Evolutionary conservation across 352 stramenopile genomes (phyloP).

Genomic region (Phytophthora tentaculata): DNA sequence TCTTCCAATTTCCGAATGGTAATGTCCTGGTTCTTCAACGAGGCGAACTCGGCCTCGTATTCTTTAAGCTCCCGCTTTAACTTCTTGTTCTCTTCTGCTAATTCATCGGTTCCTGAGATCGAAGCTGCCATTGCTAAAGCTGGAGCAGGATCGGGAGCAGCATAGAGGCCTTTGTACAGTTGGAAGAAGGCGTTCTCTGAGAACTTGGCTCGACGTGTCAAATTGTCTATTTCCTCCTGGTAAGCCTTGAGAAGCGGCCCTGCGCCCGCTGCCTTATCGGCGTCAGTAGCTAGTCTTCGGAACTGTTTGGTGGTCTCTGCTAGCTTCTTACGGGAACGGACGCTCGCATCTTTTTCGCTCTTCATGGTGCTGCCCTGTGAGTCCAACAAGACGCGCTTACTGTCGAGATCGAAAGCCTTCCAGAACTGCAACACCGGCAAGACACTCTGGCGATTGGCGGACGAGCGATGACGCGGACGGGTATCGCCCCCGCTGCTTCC

Average conservation of each 20-base stretch:
- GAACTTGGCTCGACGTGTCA: conserved; percentile 92
- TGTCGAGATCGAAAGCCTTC: conserved; percentile 89
- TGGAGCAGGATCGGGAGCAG: conserved; percentile 82
- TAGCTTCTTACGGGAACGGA: conserved; percentile 84
- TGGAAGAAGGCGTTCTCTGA: conserved; percentile 91
- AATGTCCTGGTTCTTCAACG: conserved; percentile 97
- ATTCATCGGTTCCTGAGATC: conserved; percentile 40
- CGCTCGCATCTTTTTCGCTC: conserved; percentile 82
- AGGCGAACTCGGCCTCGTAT: conserved; percentile 94
- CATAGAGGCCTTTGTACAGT: conserved; percentile 89
- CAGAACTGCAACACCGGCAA: conserved; percentile 82
- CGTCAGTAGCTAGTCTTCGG: conserved; percentile 62
- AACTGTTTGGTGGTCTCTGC: conserved; percentile 88
- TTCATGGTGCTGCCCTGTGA: conserved; percentile 83
- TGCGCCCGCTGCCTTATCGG: conserved; percentile 69
- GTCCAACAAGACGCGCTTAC: conserved; percentile 81
- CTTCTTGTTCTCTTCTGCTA: conserved; percentile 92
- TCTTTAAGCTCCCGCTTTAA: conserved; percentile 91
- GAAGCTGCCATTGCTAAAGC: conserved; percentile 71
- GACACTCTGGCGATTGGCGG: conserved; percentile 36
- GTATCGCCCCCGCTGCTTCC: conserved; percentile 23
- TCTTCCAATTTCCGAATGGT: conserved; percentile 96
- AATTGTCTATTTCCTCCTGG: conserved; percentile 92
- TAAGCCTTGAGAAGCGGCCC: conserved; percentile 86
- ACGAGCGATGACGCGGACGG: conserved; percentile 15